Percentiles rank a stretch among this genome's conserved stretches.
phyloP scores from a whole-genome alignment of 2,329 filamentous ascomycete genomes.

The Claviceps digitariae region DNA sequence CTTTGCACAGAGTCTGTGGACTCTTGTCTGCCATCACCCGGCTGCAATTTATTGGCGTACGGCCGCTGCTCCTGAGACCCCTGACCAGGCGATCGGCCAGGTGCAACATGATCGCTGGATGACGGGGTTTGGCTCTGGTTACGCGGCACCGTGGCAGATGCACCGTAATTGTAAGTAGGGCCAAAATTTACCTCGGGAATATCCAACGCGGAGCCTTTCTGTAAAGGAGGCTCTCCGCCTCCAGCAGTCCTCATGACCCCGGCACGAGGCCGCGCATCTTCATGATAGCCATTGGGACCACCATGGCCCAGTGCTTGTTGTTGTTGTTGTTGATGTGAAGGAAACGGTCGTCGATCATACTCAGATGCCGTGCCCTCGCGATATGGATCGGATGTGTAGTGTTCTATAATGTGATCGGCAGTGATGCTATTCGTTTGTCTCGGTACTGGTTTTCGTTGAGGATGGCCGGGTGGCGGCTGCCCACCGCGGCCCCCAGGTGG shows the following conservation, averaged over 20 bases:
- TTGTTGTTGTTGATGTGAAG: conserved; percentile 7
- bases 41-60: conserved; percentile 11
- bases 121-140: conserved; percentile 18
- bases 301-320: conserved; percentile 31
- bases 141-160: conserved; percentile 15
- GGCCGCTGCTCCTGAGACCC: conserved; percentile 18
- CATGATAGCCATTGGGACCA: conserved; percentile 37
- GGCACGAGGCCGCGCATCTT: conserved; percentile 51
- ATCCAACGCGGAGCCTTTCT: conserved; percentile 26
- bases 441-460: conserved; percentile 17
- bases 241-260: conserved; percentile 73
- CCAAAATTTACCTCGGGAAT: conserved; percentile 78
- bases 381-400: conserved; percentile 19
- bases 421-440: conserved; percentile 17
- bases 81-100: conserved; percentile 13
- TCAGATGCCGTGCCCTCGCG: conserved; percentile 9
- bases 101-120: conserved; percentile 6
- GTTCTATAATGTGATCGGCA: conserved; percentile 26
- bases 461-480: conserved; percentile 11
- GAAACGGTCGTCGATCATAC: conserved; percentile 6
- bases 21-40: conserved; percentile 30
- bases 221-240: conserved; percentile 21
- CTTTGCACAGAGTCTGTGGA: conserved; percentile 43
- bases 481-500: conserved; percentile 11
- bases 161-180: conserved; percentile 57